A percentile compares a stretch with the other conserved stretches of the same genome.
Evolutionary conservation across 768 basidiomycete genomes (phyloP).

Genomic region (Tremella yokohamensis): DNA sequence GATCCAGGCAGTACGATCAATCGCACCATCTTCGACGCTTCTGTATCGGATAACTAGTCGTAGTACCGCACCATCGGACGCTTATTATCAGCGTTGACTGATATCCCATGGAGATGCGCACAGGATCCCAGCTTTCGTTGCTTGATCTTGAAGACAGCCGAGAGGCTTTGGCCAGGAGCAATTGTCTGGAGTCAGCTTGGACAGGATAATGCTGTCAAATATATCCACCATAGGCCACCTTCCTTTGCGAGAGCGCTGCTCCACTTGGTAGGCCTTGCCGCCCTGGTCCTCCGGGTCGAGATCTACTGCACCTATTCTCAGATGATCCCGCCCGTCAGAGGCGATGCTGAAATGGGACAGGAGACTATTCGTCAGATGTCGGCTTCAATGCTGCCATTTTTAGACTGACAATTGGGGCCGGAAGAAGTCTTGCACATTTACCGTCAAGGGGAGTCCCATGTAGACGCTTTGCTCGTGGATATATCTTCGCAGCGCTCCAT

Average conservation of each 20-base stretch:
- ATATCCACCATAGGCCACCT: slow-evolving; percentile 54
- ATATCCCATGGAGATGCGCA: background rate
- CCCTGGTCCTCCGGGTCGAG: slow-evolving; percentile 16
- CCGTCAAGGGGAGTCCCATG: slow-evolving; percentile 74
- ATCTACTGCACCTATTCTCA: slow-evolving; percentile 59
- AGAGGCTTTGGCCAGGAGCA: slow-evolving; percentile 68
- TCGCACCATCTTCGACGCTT: slow-evolving; percentile 73
- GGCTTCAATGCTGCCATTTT: background rate
- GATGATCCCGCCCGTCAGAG: slow-evolving; percentile 69
- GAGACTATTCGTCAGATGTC: slow-evolving; percentile 59
- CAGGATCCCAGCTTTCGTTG: slow-evolving; percentile 41
- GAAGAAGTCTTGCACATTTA: slow-evolving; percentile 97
- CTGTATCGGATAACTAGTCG: slow-evolving; percentile 68
- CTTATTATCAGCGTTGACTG: slow-evolving; percentile 59
- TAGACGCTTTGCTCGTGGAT: slow-evolving; percentile 44
- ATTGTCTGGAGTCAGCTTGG: slow-evolving; percentile 59
- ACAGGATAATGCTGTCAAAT: background rate
- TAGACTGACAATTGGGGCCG: slow-evolving; percentile 67
- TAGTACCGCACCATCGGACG: slow-evolving; percentile 32
- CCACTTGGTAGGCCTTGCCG: slow-evolving; percentile 12
- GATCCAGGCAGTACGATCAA: too few species aligned
- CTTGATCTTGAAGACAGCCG: slow-evolving; percentile 76
- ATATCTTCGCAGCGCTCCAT: slow-evolving; percentile 9
- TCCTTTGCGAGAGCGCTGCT: slow-evolving; percentile 52
- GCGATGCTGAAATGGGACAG: slow-evolving; percentile 89